Base-by-base conservation (phyloP, 2,329 filamentous ascomycete species). In the Leptographium lundbergii region DNA sequence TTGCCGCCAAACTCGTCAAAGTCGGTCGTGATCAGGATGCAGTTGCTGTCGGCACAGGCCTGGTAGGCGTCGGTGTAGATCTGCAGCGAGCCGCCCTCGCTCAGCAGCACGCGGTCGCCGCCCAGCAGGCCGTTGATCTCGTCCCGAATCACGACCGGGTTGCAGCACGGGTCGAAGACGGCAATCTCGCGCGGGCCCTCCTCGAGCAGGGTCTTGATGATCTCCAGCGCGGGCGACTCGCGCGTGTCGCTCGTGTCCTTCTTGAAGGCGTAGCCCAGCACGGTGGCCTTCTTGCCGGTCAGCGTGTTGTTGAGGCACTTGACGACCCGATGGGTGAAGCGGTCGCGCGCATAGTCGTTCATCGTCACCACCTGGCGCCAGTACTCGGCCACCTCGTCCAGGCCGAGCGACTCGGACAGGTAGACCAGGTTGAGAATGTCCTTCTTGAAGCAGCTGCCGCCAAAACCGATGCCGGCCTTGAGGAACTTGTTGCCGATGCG, bases 371-470 rank as follows among this genome's bases (percentile, higher is more conserved):
- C 86, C 59, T 83, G 79, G 61, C 77, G 77, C 88, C 88, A 92
- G 73, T 91, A 91, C 63, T 83, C 79, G 39, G 83, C 86, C 0
- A 91, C 87, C 65, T 91, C 85, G 4, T 80, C 77, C 13, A 91
- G 75, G 57, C 85, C 81, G 58, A 90, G 75, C 3, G 80, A 82
- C 65, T 89, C 84, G 19, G 88, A 84, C 34, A 91, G 77, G 71
- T 91, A 90, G 22, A 85, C 81, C 45, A 92, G 74, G 69, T 81
- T 87, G 55, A 88, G 76, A 50, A 91, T 81, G 67, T 92, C 88
- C 72, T 92, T 92, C 70, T 86, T 84, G 76, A 92, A 91, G 71
- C 88, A 92, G 61, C 83, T 87, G 24, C 88, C 88, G 58, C 88
- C 88, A 66, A 91, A 92, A 19, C 88, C 88, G 39, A 90, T 81